Evolutionary conservation across 1,139 yeast species (phyloP).

Genomic region (Debaryomyces udenii): DNA sequence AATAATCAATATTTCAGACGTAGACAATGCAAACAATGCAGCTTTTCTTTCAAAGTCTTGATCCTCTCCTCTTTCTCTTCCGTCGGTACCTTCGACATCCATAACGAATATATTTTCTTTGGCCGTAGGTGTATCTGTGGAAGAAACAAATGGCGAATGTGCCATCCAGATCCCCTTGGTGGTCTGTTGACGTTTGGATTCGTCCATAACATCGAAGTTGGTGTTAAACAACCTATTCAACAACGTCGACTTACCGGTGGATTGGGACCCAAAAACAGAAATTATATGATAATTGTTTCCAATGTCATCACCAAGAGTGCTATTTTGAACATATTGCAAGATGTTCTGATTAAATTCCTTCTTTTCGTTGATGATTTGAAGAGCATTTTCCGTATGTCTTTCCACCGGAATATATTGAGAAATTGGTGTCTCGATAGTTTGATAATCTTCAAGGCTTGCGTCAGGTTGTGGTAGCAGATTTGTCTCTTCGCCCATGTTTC

Average conservation of each 20-base stretch:
- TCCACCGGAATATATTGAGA: slow-evolving; percentile 50
- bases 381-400: slow-evolving; percentile 42
- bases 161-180: slow-evolving; percentile 97
- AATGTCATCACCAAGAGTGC: slow-evolving; percentile 31
- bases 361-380: slow-evolving; percentile 80
- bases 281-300: slow-evolving; percentile 86
- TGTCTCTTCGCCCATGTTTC: slow-evolving; percentile 2
- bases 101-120: slow-evolving; percentile 66
- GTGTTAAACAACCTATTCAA: slow-evolving; percentile 86
- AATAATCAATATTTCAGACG: slow-evolving; percentile 86
- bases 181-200: slow-evolving; percentile 75
- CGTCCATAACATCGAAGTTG: slow-evolving; percentile 91
- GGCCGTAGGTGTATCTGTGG: slow-evolving; percentile 23
- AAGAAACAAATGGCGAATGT: slow-evolving; percentile 51
- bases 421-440: slow-evolving; percentile 25
- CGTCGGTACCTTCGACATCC: slow-evolving; percentile 99
- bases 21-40: slow-evolving; percentile 90
- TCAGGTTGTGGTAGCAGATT: not conserved
- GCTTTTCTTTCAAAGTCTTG: slow-evolving; percentile 97
- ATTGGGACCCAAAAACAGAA: slow-evolving; percentile 95
- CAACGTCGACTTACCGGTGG: slow-evolving; percentile 93
- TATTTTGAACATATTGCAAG: slow-evolving; percentile 42
- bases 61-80: slow-evolving; percentile 96
- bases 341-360: slow-evolving; percentile 59
- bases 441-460: slow-evolving; percentile 13